Conservation (phyloP, 163 green algal genomes). For the Trebouxiophyceae sp. region DNA sequence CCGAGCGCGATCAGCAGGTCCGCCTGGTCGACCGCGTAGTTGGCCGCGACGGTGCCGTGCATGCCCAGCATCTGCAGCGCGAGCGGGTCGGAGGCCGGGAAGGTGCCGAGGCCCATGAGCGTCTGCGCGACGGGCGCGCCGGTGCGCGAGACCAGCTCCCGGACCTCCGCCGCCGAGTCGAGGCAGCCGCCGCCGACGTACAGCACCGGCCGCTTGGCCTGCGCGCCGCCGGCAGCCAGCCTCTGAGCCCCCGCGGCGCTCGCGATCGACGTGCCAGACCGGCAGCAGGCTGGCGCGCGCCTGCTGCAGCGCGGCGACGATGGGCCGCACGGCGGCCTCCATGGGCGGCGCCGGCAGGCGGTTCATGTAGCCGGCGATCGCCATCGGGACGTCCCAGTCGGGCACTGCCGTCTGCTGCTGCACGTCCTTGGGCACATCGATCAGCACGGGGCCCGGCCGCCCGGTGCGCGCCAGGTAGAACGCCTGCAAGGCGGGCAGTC, state of each 20-base stretch:
- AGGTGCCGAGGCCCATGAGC: slow-evolving; percentile 92
- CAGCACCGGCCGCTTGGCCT: slow-evolving; percentile 64
- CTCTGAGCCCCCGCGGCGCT: too few species aligned
- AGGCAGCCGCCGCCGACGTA: slow-evolving; percentile 94
- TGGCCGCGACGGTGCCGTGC: slow-evolving; percentile 97
- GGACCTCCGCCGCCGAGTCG: slow-evolving; percentile 73
- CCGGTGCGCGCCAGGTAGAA: slow-evolving; percentile 91
- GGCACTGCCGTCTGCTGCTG: slow-evolving; percentile 94
- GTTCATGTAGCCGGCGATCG: slow-evolving; percentile 78
- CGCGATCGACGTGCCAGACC: too few species aligned
- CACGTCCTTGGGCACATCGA: slow-evolving; percentile 97
- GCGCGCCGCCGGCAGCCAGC: too few species aligned
- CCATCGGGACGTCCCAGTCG: slow-evolving; percentile 80
- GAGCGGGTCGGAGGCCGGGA: slow-evolving; percentile 48
- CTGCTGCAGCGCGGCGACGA: slow-evolving; percentile 50
- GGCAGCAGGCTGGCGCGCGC: too few species aligned
- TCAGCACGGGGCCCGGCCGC: slow-evolving; percentile 86
- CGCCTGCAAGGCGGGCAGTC: too few species aligned
- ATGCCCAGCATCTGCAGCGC: slow-evolving; percentile 95
- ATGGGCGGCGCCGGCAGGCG: slow-evolving; percentile 64
- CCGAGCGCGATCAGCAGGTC: slow-evolving; percentile 95
- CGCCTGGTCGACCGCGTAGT: slow-evolving; percentile 90
- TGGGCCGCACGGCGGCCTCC: background rate
- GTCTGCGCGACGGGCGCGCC: slow-evolving; percentile 87
- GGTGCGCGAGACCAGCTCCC: slow-evolving; percentile 70